These are phyloP conservation scores for Hemisphaericaspora xylofermentans DNA, from an alignment of 1,139 yeast genomes.

Conservation along the genomic window DNA sequence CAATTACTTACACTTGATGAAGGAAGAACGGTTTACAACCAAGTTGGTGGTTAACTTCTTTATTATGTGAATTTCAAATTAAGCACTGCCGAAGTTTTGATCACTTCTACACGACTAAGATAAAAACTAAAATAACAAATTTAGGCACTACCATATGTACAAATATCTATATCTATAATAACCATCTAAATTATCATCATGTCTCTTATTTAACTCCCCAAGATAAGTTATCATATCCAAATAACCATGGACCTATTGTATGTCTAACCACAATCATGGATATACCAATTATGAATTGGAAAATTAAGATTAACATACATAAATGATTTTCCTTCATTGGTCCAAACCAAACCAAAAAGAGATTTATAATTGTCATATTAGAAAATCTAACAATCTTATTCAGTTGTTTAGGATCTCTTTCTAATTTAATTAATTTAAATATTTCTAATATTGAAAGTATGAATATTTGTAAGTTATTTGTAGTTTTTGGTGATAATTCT, in stretches of 20 bases:
- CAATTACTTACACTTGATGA: no score
- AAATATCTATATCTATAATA: no score
- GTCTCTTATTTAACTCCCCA: conserved; percentile 39
- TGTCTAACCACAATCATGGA: conserved; percentile 74
- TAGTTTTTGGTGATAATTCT: conserved; percentile 24
- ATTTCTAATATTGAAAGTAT: conserved; percentile 38
- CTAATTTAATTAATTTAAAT: conserved; percentile 51
- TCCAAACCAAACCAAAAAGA: conserved; percentile 81
- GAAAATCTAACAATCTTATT: conserved; percentile 51
- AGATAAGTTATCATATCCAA: conserved; percentile 81
- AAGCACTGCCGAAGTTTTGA: no score
- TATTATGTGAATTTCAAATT: no score
- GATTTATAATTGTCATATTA: conserved; percentile 84
- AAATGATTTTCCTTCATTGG: conserved; percentile 83
- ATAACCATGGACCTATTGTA: conserved; percentile 78
- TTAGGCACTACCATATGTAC: no score
- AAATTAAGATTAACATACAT: conserved; percentile 54
- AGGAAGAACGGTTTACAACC: no score
- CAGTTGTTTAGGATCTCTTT: conserved; percentile 31
- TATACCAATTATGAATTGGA: conserved; percentile 69
- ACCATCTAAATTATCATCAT: no score
- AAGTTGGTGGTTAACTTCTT: no score
- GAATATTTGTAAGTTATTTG: not conserved
- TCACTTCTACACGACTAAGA: no score
- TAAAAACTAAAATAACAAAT: no score